Evolutionary conservation across 2,329 filamentous ascomycete species (phyloP).

Genomic region (Hypoxylon sp.): DNA sequence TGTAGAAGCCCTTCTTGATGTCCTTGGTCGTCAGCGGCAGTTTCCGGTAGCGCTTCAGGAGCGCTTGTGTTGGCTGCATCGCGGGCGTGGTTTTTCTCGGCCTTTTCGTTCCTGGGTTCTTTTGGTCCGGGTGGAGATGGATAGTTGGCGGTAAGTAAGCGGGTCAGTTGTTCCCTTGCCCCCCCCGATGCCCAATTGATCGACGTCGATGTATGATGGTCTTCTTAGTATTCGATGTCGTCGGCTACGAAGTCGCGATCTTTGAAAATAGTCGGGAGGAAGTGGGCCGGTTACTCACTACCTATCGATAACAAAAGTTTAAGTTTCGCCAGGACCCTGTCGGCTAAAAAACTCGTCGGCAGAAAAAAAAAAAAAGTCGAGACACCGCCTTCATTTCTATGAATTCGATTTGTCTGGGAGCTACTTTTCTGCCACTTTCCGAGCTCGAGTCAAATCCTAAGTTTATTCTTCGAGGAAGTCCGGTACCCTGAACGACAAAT

Average conservation of each 20-base stretch:
- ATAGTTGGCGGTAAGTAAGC: not conserved
- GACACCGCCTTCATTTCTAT: constrained; percentile 36
- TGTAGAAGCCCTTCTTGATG: constrained; percentile 95
- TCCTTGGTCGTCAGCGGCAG: constrained; percentile 90
- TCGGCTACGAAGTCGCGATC: constrained; percentile 27
- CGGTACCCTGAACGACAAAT: no score
- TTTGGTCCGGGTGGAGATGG: not conserved
- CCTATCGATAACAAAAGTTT: constrained; percentile 1
- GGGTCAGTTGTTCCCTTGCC: not conserved
- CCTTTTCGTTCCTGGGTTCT: constrained; percentile 4
- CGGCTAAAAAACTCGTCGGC: constrained; percentile 12
- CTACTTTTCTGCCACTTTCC: not conserved
- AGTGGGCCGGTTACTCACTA: constrained; percentile 14
- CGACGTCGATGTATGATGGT: not conserved
- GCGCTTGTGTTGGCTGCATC: constrained; percentile 76
- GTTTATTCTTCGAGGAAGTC: not conserved
- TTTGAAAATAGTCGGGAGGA: constrained; percentile 38
- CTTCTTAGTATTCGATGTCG: not conserved
- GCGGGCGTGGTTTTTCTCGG: constrained; percentile 42
- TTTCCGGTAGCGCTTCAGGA: constrained; percentile 78
- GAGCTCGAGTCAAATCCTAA: not conserved
- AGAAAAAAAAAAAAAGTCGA: constrained; percentile 43
- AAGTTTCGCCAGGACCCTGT: constrained; percentile 22
- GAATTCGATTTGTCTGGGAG: constrained; percentile 20
- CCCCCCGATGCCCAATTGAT: constrained; percentile 1